Conservation (phyloP, 139 green algal genomes). For the Tetradesmus lagerheimii region DNA sequence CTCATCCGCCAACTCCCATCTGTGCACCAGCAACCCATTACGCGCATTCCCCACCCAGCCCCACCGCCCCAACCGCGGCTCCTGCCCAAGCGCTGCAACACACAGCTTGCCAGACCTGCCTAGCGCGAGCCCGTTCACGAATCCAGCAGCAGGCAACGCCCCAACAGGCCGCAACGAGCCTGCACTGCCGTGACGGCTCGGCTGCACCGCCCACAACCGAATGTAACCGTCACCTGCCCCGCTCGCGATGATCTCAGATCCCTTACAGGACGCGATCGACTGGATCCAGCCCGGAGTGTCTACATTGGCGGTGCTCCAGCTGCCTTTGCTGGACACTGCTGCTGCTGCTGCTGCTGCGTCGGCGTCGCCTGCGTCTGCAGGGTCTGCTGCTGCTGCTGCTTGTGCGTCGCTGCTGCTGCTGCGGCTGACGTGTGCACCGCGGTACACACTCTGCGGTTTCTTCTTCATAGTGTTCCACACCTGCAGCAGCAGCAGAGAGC, state of each 20-base stretch:
- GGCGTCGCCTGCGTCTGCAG: slow-evolving; percentile 27
- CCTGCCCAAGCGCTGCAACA: slow-evolving; percentile 91
- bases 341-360: slow-evolving; percentile 40
- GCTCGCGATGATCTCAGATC: slow-evolving; percentile 84
- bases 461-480: slow-evolving; percentile 75
- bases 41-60: slow-evolving; percentile 68
- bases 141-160: slow-evolving; percentile 83
- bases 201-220: slow-evolving; percentile 83
- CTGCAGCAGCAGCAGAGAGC: not conserved
- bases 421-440: slow-evolving; percentile 16
- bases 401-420: not conserved
- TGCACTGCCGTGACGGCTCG: slow-evolving; percentile 47
- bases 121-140: slow-evolving; percentile 92
- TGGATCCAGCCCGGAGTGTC: slow-evolving; percentile 79
- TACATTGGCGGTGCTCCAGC: slow-evolving; percentile 28
- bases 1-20: slow-evolving; percentile 58
- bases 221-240: slow-evolving; percentile 92
- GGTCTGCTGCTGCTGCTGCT: slow-evolving; percentile 32
- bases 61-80: slow-evolving; percentile 96
- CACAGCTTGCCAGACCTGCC: slow-evolving; percentile 79
- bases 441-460: slow-evolving; percentile 73
- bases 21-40: slow-evolving; percentile 92
- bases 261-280: slow-evolving; percentile 76
- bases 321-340: slow-evolving; percentile 37
- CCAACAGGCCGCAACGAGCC: slow-evolving; percentile 58